Base-by-base conservation (phyloP, 768 basidiomycete species). In the Boletus reticulatus region DNA sequence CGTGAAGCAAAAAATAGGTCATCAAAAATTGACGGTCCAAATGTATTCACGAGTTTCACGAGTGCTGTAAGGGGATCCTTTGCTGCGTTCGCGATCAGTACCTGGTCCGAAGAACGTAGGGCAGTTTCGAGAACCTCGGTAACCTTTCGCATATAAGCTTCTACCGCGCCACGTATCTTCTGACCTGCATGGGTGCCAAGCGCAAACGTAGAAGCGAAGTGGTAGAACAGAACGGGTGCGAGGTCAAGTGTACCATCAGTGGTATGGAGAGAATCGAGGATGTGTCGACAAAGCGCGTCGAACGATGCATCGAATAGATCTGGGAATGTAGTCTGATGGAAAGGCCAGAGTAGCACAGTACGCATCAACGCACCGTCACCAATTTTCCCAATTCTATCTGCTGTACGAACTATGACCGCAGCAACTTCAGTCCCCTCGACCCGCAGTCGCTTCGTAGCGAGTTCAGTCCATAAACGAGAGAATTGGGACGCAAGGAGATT, bases 221-320 rank as follows among this genome's bases (percentile, higher is more conserved):
- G 70, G 39, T 79, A 79, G 45, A 87, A 66, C 38, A 82, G 64
- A 0, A 72, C 71, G 6, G 83, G 73, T 4, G 82, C 70, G 6
- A 86, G 63, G 4, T 47, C 53, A 41, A 42, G 37, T 20, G 59
- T 48, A 13, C 27, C 47, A 22, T 43, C 43, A 10, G 46, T 43
- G 22, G 52, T 34, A 12, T 12, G 17, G 10, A 54, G 29, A 0
- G 59, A 52, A 20, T 53, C 37, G 17, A 55, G 41, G 10, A 70
- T 44, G 6, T 58, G 24, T n/a, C 48, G 56, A 50, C 58, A 61
- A 41, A 89, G 61, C 0, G 72, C 65, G 4, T 67, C 70, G 79
- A 86, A 87, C 3, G 78, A 80, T 1, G 69, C 67, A 11, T 74
- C 65, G 55, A 83, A 82, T n/a, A 88, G 63, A 32, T 69, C 81